phyloP scores from a whole-genome alignment of 2,329 filamentous ascomycete species.

The Thelonectria blattea region DNA sequence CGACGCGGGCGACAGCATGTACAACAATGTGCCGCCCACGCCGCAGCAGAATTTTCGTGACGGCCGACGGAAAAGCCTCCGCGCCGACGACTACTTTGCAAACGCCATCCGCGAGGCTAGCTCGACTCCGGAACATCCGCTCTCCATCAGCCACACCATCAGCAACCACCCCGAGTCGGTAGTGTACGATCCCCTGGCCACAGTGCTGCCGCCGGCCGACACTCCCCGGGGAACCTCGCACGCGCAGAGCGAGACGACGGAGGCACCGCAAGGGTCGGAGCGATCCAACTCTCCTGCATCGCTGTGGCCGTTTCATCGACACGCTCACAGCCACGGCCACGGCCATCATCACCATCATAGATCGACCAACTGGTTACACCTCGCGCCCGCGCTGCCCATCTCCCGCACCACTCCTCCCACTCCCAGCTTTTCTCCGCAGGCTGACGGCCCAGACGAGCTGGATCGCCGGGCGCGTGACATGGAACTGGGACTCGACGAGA shows the following conservation, averaged over 20 bases:
- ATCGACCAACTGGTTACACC: slow-evolving; percentile 46
- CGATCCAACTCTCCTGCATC: slow-evolving; percentile 35
- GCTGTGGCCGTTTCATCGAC: slow-evolving; percentile 45
- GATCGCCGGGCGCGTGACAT: slow-evolving; percentile 51
- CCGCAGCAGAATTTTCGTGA: slow-evolving; percentile 55
- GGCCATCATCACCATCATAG: slow-evolving; percentile 35
- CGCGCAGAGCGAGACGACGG: slow-evolving; percentile 37
- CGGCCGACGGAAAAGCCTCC: slow-evolving; percentile 59
- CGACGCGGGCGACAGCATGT: slow-evolving; percentile 63
- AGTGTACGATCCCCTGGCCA: slow-evolving; percentile 50
- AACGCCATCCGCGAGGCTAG: slow-evolving; percentile 45
- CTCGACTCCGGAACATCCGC: slow-evolving; percentile 30
- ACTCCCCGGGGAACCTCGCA: slow-evolving; percentile 33
- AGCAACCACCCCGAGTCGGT: slow-evolving; percentile 36
- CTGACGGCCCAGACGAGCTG: slow-evolving; percentile 52
- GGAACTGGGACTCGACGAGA: slow-evolving; percentile 49
- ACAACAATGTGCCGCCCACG: slow-evolving; percentile 54
- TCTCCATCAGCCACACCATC: slow-evolving; percentile 36
- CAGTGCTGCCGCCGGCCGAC: slow-evolving; percentile 42
- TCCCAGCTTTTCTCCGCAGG: slow-evolving; percentile 44
- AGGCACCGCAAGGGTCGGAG: slow-evolving; percentile 32
- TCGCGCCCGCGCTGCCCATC: slow-evolving; percentile 38
- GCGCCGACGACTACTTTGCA: slow-evolving; percentile 61
- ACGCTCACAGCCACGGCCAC: slow-evolving; percentile 48
- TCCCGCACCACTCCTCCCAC: slow-evolving; percentile 44